Conservation (phyloP, 2,329 filamentous ascomycete species). For the Leptographium wingfieldii region DNA sequence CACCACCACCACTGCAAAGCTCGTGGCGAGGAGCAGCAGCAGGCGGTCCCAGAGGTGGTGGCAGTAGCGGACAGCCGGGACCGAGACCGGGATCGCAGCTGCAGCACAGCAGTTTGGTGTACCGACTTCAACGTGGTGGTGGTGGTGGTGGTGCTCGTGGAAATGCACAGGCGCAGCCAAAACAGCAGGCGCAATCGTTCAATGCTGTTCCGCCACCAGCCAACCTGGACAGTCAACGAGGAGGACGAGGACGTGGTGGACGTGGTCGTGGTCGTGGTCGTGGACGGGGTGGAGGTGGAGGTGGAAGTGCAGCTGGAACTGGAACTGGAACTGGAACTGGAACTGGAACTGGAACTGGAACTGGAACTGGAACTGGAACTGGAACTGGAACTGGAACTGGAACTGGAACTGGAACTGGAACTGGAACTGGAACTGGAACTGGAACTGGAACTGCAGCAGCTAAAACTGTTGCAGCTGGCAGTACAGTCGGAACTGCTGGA, state of each 20-base stretch:
- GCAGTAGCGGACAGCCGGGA: constrained; percentile 24
- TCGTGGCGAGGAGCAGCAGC: constrained; percentile 46
- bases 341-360: not conserved
- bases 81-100: constrained; percentile 23
- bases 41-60: constrained; percentile 9
- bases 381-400: not conserved
- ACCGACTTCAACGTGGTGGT: constrained; percentile 23
- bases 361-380: not conserved
- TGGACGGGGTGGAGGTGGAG: constrained; percentile 18
- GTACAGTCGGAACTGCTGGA: no score
- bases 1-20: constrained; percentile 41
- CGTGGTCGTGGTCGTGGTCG: constrained; percentile 21
- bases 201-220: constrained; percentile 49
- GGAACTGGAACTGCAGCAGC: not conserved
- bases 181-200: constrained; percentile 23
- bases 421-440: not conserved
- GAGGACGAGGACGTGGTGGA: constrained; percentile 27
- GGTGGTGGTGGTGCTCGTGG: constrained; percentile 11
- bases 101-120: constrained; percentile 40
- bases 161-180: not conserved
- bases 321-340: no score
- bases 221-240: constrained; percentile 33
- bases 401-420: not conserved
- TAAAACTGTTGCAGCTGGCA: no score
- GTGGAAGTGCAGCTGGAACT: constrained; percentile 12